A percentile compares a stretch with the other conserved stretches of the same genome.
phyloP scores from a whole-genome alignment of 78 protist species.

The Monosiga brevicollis region DNA sequence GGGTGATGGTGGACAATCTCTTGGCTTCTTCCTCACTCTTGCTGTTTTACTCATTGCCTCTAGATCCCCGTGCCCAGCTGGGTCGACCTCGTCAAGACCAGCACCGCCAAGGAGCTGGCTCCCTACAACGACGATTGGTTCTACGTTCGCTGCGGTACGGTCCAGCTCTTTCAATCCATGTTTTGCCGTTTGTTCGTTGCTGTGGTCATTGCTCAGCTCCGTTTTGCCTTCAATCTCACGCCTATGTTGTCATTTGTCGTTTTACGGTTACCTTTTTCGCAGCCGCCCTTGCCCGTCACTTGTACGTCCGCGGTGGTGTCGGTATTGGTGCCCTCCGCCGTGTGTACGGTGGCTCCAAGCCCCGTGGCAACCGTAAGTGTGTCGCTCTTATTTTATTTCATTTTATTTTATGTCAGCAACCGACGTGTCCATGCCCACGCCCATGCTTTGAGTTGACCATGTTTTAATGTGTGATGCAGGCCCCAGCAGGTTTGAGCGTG shows the following conservation, averaged over 20 bases:
- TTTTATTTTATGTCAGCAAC: background rate
- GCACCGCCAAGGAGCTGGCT: constrained; percentile 75
- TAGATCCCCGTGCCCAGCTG: constrained; percentile 73
- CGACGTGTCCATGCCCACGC: no score
- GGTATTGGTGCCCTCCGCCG: constrained; percentile 60
- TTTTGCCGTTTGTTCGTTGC: background rate
- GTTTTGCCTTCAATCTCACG: background rate
- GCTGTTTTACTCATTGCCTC: no score
- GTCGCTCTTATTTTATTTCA: background rate
- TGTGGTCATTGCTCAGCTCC: background rate
- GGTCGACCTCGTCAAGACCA: constrained; percentile 90
- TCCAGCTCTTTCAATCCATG: background rate
- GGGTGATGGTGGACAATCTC: no score
- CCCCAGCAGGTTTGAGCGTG: constrained; percentile 8
- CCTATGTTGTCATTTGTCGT: background rate
- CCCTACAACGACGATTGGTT: constrained; percentile 96
- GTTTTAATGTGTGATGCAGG: no score
- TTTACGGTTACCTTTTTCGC: background rate
- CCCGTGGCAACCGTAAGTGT: constrained; percentile 20
- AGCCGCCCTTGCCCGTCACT: constrained; percentile 73
- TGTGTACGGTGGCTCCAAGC: constrained; percentile 27
- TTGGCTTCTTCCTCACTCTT: no score
- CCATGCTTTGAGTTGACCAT: no score
- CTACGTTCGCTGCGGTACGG: constrained; percentile 81
- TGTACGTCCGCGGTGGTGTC: constrained; percentile 61